Percentiles rank a stretch among this genome's conserved stretches.
Evolutionary conservation across 257 asterid genomes (phyloP).

Genomic region (Solanum etuberosum): DNA sequence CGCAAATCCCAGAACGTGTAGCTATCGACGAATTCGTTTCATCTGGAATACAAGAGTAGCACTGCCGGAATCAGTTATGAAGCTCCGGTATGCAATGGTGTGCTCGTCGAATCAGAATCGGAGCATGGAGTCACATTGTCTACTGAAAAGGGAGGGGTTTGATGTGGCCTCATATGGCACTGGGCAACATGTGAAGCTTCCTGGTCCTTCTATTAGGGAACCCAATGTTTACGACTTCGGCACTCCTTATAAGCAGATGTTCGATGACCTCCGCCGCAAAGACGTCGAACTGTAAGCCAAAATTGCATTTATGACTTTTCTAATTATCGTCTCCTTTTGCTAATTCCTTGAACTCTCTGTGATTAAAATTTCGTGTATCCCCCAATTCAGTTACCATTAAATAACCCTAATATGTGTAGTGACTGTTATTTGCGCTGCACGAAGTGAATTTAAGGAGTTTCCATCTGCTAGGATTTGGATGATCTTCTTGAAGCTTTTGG

Average conservation of each 20-base stretch:
- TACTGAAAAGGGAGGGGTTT: conserved; percentile 80
- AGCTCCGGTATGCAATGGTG: conserved; percentile 87
- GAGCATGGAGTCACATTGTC: conserved; percentile 93
- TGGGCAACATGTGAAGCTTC: conserved; percentile 98
- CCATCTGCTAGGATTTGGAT: not conserved
- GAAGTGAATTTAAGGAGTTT: not conserved
- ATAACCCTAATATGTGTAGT: not conserved
- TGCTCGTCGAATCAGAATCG: conserved; percentile 98
- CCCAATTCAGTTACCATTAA: not conserved
- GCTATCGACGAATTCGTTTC: not conserved
- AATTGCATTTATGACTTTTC: not conserved
- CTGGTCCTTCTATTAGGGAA: conserved; percentile 96
- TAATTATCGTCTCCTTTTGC: not conserved
- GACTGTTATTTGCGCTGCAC: not conserved
- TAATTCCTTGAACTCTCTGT: not conserved
- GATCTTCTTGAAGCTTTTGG: not conserved
- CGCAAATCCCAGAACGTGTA: not conserved
- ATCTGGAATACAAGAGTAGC: not conserved
- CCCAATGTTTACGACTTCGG: conserved; percentile 98
- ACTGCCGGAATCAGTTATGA: conserved; percentile 27
- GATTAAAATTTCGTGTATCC: not conserved
- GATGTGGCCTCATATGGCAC: conserved; percentile 94
- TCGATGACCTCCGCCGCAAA: conserved; percentile 94
- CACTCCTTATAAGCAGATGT: conserved; percentile 89
- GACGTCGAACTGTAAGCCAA: conserved; percentile 68